Conservation (phyloP, 805 yeast genomes). For the Pichia insulana region DNA sequence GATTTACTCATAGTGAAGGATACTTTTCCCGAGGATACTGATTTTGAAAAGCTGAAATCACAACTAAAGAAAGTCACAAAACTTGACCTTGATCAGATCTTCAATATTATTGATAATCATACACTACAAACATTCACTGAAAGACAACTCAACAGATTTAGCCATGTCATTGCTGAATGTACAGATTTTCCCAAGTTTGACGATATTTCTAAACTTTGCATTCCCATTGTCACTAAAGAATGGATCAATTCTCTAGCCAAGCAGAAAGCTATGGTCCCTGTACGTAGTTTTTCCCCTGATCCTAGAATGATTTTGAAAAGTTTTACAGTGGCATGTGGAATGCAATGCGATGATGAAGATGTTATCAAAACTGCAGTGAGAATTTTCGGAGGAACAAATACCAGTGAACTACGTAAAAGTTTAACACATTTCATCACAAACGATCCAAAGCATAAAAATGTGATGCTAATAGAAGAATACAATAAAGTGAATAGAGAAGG, state of each 20-base stretch:
- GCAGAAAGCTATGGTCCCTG: conserved; percentile 36
- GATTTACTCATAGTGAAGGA: neutral
- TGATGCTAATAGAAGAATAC: conserved; percentile 19
- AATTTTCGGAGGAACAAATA: conserved; percentile 70
- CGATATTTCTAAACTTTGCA: conserved; percentile 39
- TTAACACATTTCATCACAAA: conserved; percentile 74
- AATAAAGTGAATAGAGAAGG: conserved; percentile 21
- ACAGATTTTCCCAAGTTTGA: conserved; percentile 44
- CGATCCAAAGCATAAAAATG: conserved; percentile 46
- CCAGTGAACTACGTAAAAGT: conserved; percentile 51
- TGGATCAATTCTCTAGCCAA: conserved; percentile 50
- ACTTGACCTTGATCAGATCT: conserved; percentile 1
- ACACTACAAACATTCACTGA: conserved; percentile 11
- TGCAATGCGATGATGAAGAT: conserved; percentile 42
- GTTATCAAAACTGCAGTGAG: conserved; percentile 59
- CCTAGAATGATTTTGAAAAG: conserved; percentile 56
- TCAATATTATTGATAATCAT: conserved; percentile 8
- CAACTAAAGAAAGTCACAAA: neutral
- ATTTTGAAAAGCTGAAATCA: conserved; percentile 1
- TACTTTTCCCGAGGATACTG: neutral
- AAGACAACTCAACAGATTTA: conserved; percentile 15
- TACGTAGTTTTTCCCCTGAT: conserved; percentile 63
- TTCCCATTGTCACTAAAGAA: conserved; percentile 53
- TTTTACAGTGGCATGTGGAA: conserved; percentile 45
- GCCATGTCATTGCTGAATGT: conserved; percentile 45